phyloP scores from a whole-genome alignment of 2,329 filamentous ascomycete species.

The Paracoccidioides lutzii region DNA sequence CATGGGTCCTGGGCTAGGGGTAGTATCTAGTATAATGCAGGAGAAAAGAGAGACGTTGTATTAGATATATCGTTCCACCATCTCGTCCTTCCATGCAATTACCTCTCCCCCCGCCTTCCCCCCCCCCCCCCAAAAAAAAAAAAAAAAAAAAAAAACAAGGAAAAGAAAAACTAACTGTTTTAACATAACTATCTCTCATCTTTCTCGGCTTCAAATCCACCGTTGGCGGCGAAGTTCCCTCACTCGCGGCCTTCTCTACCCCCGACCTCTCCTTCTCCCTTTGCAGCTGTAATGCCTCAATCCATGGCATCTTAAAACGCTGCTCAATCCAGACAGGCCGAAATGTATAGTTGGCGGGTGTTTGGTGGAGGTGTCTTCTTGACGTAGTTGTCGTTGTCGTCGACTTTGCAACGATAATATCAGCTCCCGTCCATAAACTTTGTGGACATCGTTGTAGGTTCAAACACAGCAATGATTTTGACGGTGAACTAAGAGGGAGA shows the following conservation, averaged over 20 bases:
- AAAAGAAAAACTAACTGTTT: slow-evolving; percentile 39
- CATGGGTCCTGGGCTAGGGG: slow-evolving; percentile 62
- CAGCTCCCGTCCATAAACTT: background rate
- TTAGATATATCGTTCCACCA: background rate
- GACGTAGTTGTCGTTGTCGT: background rate
- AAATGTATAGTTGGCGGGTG: slow-evolving; percentile 15
- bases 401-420: background rate
- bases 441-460: too few relatives aligned
- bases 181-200: slow-evolving; percentile 60
- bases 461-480: too few relatives aligned
- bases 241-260: slow-evolving; percentile 33
- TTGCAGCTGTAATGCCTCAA: slow-evolving; percentile 49
- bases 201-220: slow-evolving; percentile 51
- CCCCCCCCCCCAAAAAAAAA: slow-evolving; percentile 10
- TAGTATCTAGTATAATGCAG: slow-evolving; percentile 38
- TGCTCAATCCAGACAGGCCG: slow-evolving; percentile 38
- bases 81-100: too few relatives aligned
- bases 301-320: slow-evolving; percentile 54
- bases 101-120: background rate
- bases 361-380: slow-evolving; percentile 19
- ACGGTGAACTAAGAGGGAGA: too few relatives aligned
- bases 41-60: slow-evolving; percentile 10
- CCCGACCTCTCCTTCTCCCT: slow-evolving; percentile 23
- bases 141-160: background rate
- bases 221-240: slow-evolving; percentile 23